Evolutionary conservation across 257 asterid genomes (phyloP).

Genomic region (Phtheirospermum japonicum): DNA sequence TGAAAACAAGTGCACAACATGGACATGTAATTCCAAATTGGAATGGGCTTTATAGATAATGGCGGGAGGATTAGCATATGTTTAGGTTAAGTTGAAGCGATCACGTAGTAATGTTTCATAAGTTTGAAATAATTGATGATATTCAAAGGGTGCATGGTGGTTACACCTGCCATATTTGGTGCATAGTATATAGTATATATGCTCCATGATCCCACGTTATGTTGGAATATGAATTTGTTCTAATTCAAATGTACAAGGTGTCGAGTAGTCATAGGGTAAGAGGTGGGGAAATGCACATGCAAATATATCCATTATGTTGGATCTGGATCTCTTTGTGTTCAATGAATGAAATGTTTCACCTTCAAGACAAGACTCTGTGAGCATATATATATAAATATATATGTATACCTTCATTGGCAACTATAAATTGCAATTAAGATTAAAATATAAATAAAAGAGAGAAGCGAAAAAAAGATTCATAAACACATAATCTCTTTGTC

Average conservation of each 20-base stretch:
- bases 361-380: not conserved
- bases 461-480: too few species aligned
- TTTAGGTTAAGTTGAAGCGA: too few species aligned
- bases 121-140: not conserved
- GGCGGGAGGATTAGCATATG: not conserved
- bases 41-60: not conserved
- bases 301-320: slow-evolving; percentile 13
- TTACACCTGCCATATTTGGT: slow-evolving; percentile 27
- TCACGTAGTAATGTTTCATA: too few species aligned
- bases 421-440: too few species aligned
- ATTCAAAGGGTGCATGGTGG: slow-evolving; percentile 13
- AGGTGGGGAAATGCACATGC: slow-evolving; percentile 30
- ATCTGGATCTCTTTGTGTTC: slow-evolving; percentile 24
- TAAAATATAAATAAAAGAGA: too few species aligned
- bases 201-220: slow-evolving; percentile 27
- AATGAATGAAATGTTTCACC: not conserved
- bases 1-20: too few species aligned
- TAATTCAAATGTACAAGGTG: not conserved
- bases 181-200: not conserved
- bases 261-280: slow-evolving; percentile 20
- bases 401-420: too few species aligned
- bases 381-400: too few species aligned
- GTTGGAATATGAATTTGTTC: not conserved
- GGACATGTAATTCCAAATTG: not conserved
- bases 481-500: too few species aligned